phyloP scores from a whole-genome alignment of 495 filamentous ascomycete genomes.

The Collariella sp. region DNA sequence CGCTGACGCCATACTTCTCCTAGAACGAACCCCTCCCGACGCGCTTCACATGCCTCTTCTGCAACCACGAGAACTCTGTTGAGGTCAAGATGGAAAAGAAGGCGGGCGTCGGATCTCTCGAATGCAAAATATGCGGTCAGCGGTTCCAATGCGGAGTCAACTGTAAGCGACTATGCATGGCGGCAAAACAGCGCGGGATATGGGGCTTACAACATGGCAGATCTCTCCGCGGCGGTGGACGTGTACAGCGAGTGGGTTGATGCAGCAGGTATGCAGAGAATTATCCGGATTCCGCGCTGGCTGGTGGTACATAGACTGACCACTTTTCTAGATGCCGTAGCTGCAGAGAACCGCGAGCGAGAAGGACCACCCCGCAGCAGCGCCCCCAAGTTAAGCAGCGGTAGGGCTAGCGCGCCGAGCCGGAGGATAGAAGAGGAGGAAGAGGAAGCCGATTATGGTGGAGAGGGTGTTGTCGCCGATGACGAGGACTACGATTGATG shows the following conservation, averaged over 20 bases:
- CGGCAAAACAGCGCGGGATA: background rate
- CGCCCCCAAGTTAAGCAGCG: conserved; percentile 6
- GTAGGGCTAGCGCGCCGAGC: conserved; percentile 15
- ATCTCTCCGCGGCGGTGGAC: conserved; percentile 81
- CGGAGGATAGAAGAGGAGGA: conserved; percentile 29
- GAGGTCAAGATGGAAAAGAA: conserved; percentile 89
- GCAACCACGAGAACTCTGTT: conserved; percentile 91
- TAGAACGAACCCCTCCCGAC: conserved; percentile 83
- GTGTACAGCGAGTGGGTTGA: conserved; percentile 98
- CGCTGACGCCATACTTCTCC: background rate
- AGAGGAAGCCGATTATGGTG: conserved; percentile 35
- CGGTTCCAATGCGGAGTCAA: conserved; percentile 87
- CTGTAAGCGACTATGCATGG: conserved; percentile 48
- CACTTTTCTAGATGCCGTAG: conserved; percentile 32
- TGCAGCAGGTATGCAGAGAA: conserved; percentile 62
- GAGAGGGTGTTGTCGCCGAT: conserved; percentile 36
- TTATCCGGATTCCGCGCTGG: conserved; percentile 24
- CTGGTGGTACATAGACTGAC: conserved; percentile 27
- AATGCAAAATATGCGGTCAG: conserved; percentile 90
- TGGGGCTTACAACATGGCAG: conserved; percentile 34
- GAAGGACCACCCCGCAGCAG: background rate
- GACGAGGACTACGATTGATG: conserved; percentile 36
- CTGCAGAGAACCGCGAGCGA: conserved; percentile 28
- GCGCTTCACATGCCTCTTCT: conserved; percentile 92
- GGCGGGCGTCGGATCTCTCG: conserved; percentile 67